These are phyloP conservation scores for Fabrea salina DNA, from an alignment of 169 alveolate genomes.

Conservation along the genomic window DNA sequence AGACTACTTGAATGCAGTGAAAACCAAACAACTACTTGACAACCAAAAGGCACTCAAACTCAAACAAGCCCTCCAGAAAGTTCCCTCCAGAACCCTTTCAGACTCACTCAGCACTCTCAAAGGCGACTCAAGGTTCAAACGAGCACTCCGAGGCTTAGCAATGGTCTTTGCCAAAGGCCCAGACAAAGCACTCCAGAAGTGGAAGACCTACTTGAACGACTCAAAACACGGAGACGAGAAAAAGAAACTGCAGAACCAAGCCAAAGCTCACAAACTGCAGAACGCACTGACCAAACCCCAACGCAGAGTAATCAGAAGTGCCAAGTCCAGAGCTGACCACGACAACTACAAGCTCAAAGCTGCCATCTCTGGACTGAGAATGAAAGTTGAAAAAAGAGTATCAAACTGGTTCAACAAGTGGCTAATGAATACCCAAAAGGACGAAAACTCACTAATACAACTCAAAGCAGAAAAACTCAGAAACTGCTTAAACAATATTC, in stretches of 20 bases:
- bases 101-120: not conserved
- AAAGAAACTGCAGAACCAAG: not conserved
- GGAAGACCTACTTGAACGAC: not conserved
- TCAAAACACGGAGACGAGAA: not conserved
- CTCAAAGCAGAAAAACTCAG: not conserved
- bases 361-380: not conserved
- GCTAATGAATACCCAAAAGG: not conserved
- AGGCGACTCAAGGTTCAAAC: not conserved
- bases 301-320: conserved; percentile 10
- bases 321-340: not conserved
- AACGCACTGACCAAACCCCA: conserved; percentile 6
- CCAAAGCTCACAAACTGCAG: not conserved
- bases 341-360: not conserved
- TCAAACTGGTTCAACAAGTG: not conserved
- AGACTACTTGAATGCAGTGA: not conserved
- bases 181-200: not conserved
- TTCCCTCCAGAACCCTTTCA: conserved; percentile 9
- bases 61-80: not conserved
- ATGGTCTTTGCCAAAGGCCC: not conserved
- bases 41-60: not conserved
- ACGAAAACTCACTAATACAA: not conserved
- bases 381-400: not conserved
- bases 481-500: not conserved
- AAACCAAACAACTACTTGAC: not conserved
- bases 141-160: not conserved